These are phyloP conservation scores for Marasmius tenuissimus DNA, from an alignment of 1,284 basidiomycete species.

Conservation along the genomic window DNA sequence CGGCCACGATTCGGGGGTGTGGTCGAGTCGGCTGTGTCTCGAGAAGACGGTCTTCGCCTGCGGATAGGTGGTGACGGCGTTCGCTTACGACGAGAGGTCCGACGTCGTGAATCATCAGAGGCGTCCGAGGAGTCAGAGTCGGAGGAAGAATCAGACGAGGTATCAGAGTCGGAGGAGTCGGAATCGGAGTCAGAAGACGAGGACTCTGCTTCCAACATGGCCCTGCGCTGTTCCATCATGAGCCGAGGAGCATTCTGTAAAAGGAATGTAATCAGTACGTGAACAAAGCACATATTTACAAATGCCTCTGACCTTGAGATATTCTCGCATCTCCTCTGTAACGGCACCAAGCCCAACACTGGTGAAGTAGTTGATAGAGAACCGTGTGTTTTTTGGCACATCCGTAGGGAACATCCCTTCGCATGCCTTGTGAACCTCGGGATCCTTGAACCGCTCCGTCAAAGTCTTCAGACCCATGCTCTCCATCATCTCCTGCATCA, in stretches of 20 bases:
- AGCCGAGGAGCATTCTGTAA: slow-evolving; percentile 83
- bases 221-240: slow-evolving; percentile 91
- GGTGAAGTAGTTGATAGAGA: slow-evolving; percentile 98
- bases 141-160: slow-evolving; percentile 27
- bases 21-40: slow-evolving; percentile 8
- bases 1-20: slow-evolving; percentile 20
- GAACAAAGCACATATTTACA: not conserved
- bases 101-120: slow-evolving; percentile 23
- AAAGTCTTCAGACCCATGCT: slow-evolving; percentile 86
- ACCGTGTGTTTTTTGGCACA: slow-evolving; percentile 94
- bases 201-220: slow-evolving; percentile 74
- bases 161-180: slow-evolving; percentile 24
- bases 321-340: slow-evolving; percentile 96
- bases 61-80: slow-evolving; percentile 4
- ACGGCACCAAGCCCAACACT: slow-evolving; percentile 88
- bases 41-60: slow-evolving; percentile 24
- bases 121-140: slow-evolving; percentile 38
- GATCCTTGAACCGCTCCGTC: slow-evolving; percentile 85
- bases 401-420: slow-evolving; percentile 93
- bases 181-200: slow-evolving; percentile 57
- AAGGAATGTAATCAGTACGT: slow-evolving; percentile 1
- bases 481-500: slow-evolving; percentile 94
- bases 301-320: slow-evolving; percentile 69
- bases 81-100: slow-evolving; percentile 13
- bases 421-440: slow-evolving; percentile 76